phyloP scores from a whole-genome alignment of 257 asterid species.

The Ehretia macrophylla region DNA sequence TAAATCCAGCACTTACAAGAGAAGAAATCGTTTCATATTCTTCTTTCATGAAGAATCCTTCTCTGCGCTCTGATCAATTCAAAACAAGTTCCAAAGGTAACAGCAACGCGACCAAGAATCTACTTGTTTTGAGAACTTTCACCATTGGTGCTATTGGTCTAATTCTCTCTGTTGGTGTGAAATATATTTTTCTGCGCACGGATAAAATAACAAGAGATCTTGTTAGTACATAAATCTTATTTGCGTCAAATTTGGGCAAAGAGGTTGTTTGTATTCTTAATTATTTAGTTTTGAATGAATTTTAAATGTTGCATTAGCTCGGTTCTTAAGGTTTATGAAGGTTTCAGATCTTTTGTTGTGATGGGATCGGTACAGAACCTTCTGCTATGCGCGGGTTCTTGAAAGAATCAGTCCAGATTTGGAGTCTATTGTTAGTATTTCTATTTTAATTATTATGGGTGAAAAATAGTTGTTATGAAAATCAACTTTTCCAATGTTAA shows the following conservation, averaged over 20 bases:
- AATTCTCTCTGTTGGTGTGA: slow-evolving; percentile 27
- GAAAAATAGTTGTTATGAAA: no score
- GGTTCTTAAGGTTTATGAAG: no score
- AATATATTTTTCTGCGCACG: slow-evolving; percentile 15
- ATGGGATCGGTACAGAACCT: no score
- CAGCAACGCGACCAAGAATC: slow-evolving; percentile 21
- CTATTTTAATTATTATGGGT: no score
- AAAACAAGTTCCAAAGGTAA: slow-evolving; percentile 18
- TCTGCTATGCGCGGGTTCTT: no score
- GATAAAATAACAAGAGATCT: slow-evolving; percentile 23
- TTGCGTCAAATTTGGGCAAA: neutral
- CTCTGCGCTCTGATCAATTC: slow-evolving; percentile 7
- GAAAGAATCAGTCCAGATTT: no score
- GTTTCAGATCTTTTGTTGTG: no score
- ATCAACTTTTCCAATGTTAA: no score
- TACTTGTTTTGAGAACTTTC: slow-evolving; percentile 26
- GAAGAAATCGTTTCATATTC: slow-evolving; percentile 61
- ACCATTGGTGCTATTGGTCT: slow-evolving; percentile 28
- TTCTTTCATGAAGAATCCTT: slow-evolving; percentile 53
- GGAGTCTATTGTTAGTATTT: no score
- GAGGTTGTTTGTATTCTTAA: no score
- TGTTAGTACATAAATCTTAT: slow-evolving; percentile 29
- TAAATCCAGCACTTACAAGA: slow-evolving; percentile 59
- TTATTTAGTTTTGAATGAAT: neutral
- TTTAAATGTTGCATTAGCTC: neutral